A percentile compares a stretch with the other conserved stretches of the same genome.
These are phyloP conservation scores for Mycosphaerella sp. DNA, from an alignment of 2,329 filamentous ascomycete species.

Conservation along the genomic window DNA sequence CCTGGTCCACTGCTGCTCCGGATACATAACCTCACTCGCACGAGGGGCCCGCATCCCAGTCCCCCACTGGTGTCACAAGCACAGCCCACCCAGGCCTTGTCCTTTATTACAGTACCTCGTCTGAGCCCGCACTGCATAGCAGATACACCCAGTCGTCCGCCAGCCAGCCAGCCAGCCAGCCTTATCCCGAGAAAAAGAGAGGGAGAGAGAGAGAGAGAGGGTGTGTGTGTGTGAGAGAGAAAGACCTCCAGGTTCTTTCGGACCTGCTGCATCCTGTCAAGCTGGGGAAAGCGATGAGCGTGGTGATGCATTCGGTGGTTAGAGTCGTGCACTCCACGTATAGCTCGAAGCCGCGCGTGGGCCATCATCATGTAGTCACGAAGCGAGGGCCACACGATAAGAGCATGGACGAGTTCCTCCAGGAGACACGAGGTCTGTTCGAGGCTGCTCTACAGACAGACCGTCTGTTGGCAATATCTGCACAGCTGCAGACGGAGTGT, in stretches of 20 bases:
- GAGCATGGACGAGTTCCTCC: slow-evolving; percentile 45
- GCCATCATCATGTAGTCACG: slow-evolving; percentile 36
- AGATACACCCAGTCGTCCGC: too few species aligned
- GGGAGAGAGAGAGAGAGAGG: too few species aligned
- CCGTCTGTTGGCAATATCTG: slow-evolving; percentile 42
- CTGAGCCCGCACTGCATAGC: too few species aligned
- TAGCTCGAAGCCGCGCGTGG: slow-evolving; percentile 25
- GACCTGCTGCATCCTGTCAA: slow-evolving; percentile 22
- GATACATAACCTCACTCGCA: neutral
- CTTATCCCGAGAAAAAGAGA: too few species aligned
- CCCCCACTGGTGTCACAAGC: slow-evolving; percentile 10
- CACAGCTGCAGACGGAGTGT: slow-evolving; percentile 47
- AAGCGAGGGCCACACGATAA: slow-evolving; percentile 32
- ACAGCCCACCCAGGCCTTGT: neutral
- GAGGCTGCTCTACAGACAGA: slow-evolving; percentile 40
- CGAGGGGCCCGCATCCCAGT: slow-evolving; percentile 11
- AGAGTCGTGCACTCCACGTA: slow-evolving; percentile 18
- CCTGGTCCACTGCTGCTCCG: slow-evolving; percentile 12
- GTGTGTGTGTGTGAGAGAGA: too few species aligned
- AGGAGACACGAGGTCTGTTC: slow-evolving; percentile 40
- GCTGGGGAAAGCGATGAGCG: slow-evolving; percentile 26
- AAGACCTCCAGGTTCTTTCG: slow-evolving; percentile 16
- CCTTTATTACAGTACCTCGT: neutral
- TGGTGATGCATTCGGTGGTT: slow-evolving; percentile 24
- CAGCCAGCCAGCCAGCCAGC: too few species aligned